Base-by-base conservation (phyloP, 768 basidiomycete species). In the Rhizopogon vulgaris region DNA sequence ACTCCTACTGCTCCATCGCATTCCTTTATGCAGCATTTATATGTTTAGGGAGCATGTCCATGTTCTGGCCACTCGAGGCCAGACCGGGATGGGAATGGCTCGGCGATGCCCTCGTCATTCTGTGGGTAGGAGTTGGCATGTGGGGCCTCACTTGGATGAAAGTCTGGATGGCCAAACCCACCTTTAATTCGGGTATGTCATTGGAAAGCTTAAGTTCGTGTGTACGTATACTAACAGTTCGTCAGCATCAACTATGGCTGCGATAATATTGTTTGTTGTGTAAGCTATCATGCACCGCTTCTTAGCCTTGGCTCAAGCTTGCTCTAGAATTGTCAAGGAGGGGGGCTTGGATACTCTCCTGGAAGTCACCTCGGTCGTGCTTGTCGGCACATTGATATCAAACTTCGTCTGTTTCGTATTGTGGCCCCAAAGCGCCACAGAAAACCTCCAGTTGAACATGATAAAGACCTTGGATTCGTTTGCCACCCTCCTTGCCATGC, bases 81-180 rank as follows among this genome's bases (percentile, higher is more conserved):
- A 74, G 76, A 41, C 76, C 81, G 4, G 89, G 85, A 0, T 84
- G 76, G 78, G 82, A 86, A 51, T 80, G 82, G 78, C 65, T 89
- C 22, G 92, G 84, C 0, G 90, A 94, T 58, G 60, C 78, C 38
- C 64, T 90, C 18, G 85, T 85, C 10, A 79, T 96, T 22, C 45
- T 82, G 6, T 96, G 90, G 89, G 78, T 99, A 53, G 94, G 90
- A 4, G 58, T 90, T 3, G 83, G 86, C 18, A 88, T 95, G 77
- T 85, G 84, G 45, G 63, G 78, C 3, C 66, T 97, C 15, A 91
- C 94, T 1, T 98, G 90, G 88, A 81, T 85, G 71, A 98, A 97
- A 67, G 79, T 89, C 2, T 91, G 87, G 84, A 91, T 98, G 78
- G 78, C 73, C 10, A 94, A 87, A 62, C 90, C 91, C 2, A 84